These are phyloP conservation scores for Pythium volutum DNA, from an alignment of 352 stramenopile species.

Conservation along the genomic window DNA sequence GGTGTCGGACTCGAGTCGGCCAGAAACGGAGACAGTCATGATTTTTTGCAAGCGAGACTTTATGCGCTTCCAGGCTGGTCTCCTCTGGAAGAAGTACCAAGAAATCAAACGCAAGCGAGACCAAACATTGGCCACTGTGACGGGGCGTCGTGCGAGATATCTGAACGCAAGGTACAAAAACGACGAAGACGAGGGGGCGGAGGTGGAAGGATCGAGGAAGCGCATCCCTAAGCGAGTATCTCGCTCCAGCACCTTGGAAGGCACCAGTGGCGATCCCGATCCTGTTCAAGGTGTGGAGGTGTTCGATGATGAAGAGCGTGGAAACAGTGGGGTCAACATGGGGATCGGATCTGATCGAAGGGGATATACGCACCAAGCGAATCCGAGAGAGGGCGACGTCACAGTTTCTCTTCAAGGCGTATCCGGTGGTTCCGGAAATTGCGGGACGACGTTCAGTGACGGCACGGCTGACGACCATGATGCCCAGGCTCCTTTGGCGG, in stretches of 20 bases:
- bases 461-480: no score
- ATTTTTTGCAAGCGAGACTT: constrained; percentile 85
- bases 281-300: background rate
- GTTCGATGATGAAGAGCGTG: no score
- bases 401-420: no score
- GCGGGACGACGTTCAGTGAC: no score
- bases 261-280: background rate
- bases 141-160: constrained; percentile 21
- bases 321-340: no score
- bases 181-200: background rate
- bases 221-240: background rate
- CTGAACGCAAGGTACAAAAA: constrained; percentile 23
- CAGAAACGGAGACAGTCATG: constrained; percentile 56
- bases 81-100: constrained; percentile 73
- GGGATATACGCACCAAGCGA: no score
- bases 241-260: background rate
- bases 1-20: constrained; percentile 1
- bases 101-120: constrained; percentile 43
- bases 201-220: background rate
- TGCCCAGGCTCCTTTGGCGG: no score
- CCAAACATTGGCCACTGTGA: constrained; percentile 18
- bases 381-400: no score
- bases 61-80: constrained; percentile 65
- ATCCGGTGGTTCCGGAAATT: no score
- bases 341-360: no score